Evolutionary conservation across 2,329 filamentous ascomycete species (phyloP).

Genomic region (Aspergillus tubingensis): DNA sequence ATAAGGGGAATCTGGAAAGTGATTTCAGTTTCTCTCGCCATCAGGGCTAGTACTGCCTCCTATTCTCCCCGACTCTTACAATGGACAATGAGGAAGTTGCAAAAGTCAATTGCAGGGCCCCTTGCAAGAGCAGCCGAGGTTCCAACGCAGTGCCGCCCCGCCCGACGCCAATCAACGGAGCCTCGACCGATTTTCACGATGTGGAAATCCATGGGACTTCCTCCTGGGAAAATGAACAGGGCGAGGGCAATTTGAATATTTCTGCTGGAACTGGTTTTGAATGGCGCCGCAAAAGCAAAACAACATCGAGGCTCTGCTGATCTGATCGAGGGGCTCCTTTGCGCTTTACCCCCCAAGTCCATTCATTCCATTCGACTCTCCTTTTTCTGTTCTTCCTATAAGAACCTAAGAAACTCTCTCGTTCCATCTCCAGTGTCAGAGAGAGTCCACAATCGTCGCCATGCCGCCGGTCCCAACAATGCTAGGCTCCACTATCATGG

Average conservation of each 20-base stretch:
- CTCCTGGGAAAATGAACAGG: no score
- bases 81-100: background rate
- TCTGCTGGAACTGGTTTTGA: background rate
- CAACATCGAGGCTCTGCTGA: background rate
- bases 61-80: background rate
- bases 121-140: background rate
- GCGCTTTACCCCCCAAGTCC: background rate
- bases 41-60: no score
- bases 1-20: background rate
- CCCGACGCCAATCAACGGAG: background rate
- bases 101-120: background rate
- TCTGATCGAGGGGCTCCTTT: background rate
- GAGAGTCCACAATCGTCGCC: slow-evolving; percentile 1
- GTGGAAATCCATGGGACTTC: background rate
- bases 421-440: background rate
- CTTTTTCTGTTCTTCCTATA: background rate
- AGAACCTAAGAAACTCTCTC: no score
- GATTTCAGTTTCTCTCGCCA: background rate
- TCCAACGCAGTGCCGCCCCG: background rate
- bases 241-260: no score
- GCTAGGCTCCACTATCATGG: slow-evolving; percentile 1
- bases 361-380: background rate
- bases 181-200: background rate
- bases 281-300: background rate
- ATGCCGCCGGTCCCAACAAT: slow-evolving; percentile 3